Evolutionary conservation across 768 basidiomycete species (phyloP).

Genomic region (Leccinum boreale): DNA sequence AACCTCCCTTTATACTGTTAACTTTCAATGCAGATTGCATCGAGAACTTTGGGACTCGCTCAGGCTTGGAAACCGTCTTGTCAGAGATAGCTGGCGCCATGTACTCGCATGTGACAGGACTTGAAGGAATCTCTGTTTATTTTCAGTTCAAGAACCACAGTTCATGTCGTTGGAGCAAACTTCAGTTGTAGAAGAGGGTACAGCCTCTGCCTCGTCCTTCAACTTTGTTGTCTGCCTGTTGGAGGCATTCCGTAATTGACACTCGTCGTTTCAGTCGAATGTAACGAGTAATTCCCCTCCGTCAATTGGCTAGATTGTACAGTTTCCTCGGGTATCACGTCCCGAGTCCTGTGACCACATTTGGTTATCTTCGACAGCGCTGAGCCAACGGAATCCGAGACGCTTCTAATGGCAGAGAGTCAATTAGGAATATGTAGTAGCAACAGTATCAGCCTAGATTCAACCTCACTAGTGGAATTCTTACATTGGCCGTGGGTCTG

Average conservation of each 20-base stretch:
- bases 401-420: too few relatives aligned
- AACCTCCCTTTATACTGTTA: conserved; percentile 7
- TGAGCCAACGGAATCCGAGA: too few relatives aligned
- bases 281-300: too few relatives aligned
- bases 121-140: neutral
- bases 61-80: neutral
- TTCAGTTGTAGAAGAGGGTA: neutral
- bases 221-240: neutral
- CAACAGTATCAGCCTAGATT: too few relatives aligned
- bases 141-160: neutral
- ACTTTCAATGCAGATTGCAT: neutral
- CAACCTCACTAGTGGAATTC: too few relatives aligned
- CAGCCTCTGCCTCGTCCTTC: neutral
- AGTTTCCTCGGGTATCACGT: too few relatives aligned
- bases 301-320: too few relatives aligned
- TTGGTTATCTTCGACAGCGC: too few relatives aligned
- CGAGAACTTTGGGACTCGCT: neutral
- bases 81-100: neutral
- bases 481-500: too few relatives aligned
- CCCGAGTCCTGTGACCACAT: too few relatives aligned
- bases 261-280: too few relatives aligned
- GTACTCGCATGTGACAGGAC: neutral
- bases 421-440: too few relatives aligned
- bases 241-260: neutral
- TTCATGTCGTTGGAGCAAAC: neutral